Percentiles rank a stretch among this genome's conserved stretches.
Conservation (phyloP, 2,329 filamentous ascomycete species). For the Kalaharituber pfeilii region DNA sequence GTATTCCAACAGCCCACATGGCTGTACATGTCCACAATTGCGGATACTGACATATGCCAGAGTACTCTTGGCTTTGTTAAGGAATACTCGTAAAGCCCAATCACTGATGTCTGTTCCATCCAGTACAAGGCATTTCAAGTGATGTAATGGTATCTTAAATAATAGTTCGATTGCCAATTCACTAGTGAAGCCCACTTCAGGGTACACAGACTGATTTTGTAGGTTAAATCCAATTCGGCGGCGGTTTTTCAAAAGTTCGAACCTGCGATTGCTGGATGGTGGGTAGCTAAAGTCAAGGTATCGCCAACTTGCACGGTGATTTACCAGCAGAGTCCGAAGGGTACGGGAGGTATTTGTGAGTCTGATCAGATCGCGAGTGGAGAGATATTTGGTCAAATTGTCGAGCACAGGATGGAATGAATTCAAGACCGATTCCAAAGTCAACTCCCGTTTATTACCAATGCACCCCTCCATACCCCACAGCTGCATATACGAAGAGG, state of each 20-base stretch:
- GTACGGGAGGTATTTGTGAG: neutral
- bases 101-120: constrained; percentile 1
- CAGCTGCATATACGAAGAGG: neutral
- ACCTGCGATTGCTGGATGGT: neutral
- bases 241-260: neutral
- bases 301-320: neutral
- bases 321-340: neutral
- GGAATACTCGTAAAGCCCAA: neutral
- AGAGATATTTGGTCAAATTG: neutral
- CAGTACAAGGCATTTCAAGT: neutral
- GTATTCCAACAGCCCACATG: neutral
- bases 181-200: neutral
- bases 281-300: neutral
- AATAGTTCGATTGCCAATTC: neutral
- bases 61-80: neutral
- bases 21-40: neutral
- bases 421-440: neutral
- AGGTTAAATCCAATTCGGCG: neutral
- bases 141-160: neutral
- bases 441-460: neutral
- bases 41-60: neutral
- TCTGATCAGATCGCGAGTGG: neutral
- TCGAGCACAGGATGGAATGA: neutral
- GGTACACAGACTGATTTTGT: neutral
- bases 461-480: neutral